Evolutionary conservation across 78 protist species (phyloP).

Genomic region (Acrasis kona): DNA sequence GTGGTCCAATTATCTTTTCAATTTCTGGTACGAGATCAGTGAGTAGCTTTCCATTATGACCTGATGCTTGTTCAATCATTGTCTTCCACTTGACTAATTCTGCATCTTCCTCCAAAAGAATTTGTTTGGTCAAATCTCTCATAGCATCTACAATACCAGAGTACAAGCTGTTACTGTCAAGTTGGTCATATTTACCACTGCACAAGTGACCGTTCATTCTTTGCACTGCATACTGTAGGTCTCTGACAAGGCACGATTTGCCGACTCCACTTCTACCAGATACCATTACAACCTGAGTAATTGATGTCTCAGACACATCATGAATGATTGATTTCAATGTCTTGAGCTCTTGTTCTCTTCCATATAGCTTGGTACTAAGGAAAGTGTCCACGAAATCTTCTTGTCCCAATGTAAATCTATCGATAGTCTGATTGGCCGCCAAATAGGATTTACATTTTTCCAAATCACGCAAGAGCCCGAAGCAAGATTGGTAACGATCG

Average conservation of each 20-base stretch:
- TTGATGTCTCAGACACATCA: no score
- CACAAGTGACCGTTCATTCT: neutral
- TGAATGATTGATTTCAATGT: neutral
- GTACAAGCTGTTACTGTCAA: no score
- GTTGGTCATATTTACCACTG: neutral
- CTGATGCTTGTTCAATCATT: no score
- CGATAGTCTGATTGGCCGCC: neutral
- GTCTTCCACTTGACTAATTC: no score
- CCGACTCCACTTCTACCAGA: neutral
- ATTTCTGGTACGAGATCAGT: no score
- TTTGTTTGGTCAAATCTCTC: no score
- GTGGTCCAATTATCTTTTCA: no score
- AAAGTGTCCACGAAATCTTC: neutral
- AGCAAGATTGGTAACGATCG: neutral
- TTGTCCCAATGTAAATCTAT: neutral
- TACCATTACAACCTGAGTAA: neutral
- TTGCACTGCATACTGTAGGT: neutral
- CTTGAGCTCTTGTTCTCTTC: neutral
- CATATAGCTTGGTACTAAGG: neutral
- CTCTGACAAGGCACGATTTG: neutral
- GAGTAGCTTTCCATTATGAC: no score
- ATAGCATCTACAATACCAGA: no score
- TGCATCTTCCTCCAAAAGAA: no score
- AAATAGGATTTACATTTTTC: neutral
- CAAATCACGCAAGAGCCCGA: neutral